Evolutionary conservation across 2,329 filamentous ascomycete genomes (phyloP), one percentile per base, ranked within the genome.

Genomic region (Colletotrichum costaricense): DNA sequence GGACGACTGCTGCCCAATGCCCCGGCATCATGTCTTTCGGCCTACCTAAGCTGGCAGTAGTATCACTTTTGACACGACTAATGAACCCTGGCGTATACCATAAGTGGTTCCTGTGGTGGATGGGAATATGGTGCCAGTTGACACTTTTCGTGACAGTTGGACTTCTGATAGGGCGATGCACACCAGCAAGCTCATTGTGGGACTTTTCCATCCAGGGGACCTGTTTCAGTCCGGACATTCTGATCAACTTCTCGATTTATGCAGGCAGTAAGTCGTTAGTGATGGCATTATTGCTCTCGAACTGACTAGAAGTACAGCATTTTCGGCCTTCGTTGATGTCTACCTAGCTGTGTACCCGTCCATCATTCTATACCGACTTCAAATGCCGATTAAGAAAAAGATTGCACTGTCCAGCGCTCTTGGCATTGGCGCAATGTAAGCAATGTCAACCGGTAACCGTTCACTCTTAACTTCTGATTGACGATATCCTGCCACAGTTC

Each of bases 301-400:
- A 49, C 8, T 49, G 42, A 49, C 16, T 9, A 4, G 42, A n/a
- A 7, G 8, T 49, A 33, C 56, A 83, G 82, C 76, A 0, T 76
- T 82, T n/a, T 84, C 82, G 16, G 82, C 79, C 1, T 76, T 81
- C 16, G 79, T 82, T 11, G 84, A 86, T 69, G 76, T 86, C 1
- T 86, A 86, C 63, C 79, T 86, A 8, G 84, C 85, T 16, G 73
- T 85, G 1, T 86, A 86, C 33, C 84, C 84, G 0, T 79, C 81
- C 2, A 58, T 82, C 2, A 79, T 85, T 0, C 77, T 86, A 0
- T 82, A 74, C 54, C 76, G 76, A 4, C 77, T 86, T 9, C 81
- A 84, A 46, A 79, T 86, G 76, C 78, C 80, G 12, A 71, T 79
- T 6, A 80, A 78, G 65, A 86, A 85, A 77, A 86, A 86, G 77